These are phyloP conservation scores for Heimioporus sp. DNA, from an alignment of 768 basidiomycete genomes.

Conservation along the genomic window DNA sequence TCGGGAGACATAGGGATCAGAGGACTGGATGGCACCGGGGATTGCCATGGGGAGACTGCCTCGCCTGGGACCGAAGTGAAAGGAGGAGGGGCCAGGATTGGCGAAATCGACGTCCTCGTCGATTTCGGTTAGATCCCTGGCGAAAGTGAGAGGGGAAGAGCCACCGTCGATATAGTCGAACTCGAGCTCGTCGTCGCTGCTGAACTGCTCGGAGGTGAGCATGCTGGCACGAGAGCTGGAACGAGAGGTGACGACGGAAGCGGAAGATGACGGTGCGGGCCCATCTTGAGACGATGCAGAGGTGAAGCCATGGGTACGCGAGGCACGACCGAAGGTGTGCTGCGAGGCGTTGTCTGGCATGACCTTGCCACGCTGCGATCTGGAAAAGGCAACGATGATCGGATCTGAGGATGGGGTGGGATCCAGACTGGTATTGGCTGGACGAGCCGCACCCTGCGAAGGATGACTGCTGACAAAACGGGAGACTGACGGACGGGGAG, in stretches of 20 bases:
- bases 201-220: conserved; percentile 37
- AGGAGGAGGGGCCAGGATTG: conserved; percentile 24
- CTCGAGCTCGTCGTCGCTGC: conserved; percentile 48
- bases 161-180: conserved; percentile 38
- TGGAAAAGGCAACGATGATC: conserved; percentile 19
- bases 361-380: conserved; percentile 23
- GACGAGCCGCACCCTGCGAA: conserved; percentile 28
- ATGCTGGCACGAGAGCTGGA: conserved; percentile 33
- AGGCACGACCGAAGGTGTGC: conserved; percentile 49
- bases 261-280: conserved; percentile 40
- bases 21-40: conserved; percentile 33
- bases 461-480: conserved; percentile 33
- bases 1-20: conserved; percentile 31
- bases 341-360: conserved; percentile 44
- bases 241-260: conserved; percentile 40
- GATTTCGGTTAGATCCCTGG: conserved; percentile 40
- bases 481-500: conserved; percentile 45
- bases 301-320: conserved; percentile 22
- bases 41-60: conserved; percentile 65
- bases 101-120: conserved; percentile 29
- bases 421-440: conserved; percentile 34
- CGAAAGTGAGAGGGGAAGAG: conserved; percentile 37
- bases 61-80: conserved; percentile 34
- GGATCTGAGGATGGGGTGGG: conserved; percentile 35
- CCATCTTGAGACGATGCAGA: conserved; percentile 23